Base-by-base conservation (phyloP, 1,284 basidiomycete genomes). In the Leccinum solheimii region DNA sequence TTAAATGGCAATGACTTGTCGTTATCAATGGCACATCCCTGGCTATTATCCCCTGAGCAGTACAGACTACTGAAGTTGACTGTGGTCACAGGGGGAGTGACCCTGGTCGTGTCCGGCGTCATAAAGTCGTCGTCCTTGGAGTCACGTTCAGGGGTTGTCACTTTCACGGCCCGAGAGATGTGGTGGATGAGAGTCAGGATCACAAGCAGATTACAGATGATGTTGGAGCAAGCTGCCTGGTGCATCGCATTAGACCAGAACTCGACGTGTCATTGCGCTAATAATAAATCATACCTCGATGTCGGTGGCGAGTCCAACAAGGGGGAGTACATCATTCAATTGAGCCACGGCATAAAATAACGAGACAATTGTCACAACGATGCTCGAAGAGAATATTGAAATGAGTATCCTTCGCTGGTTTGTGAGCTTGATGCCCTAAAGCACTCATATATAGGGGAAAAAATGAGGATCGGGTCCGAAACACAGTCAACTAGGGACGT, bases 181-280 rank as follows among this genome's bases (percentile, higher is more conserved):
- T 59, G 57, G 48, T 73, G 66, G 19, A 63, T 7, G 16, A 63
- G 49, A 0, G 65, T 71, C 49, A 50, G 55, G 21, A 65, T 48
- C 43, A 71, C 69, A 11, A 71, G 60, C 3, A 68, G 32, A 32
- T 68, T 71, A 27, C 65, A 69, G 40, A 40, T 59, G 56, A 72
- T 61, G 27, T 54, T 57, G 7, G 61, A 58, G 32, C 45, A 48
- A 16, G 59, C 70, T 4, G 50, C 55, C 72, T 72, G 45, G 11
- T 13, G 30, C 13, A 32, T 55, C 36, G 8, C 5, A 4, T 69
- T 21, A 68, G 62, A 40, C 34, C 9, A 0, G 19, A 13, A 48
- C 43, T 21, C 19, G 19, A 48, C 11, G 19, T 48, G 23, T 27
- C 10, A 43, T 14, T 50, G 26, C 32, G 27, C 5, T 19, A 9